These are phyloP conservation scores for Pilaira anomala DNA, from an alignment of 192 early-diverging fungal genomes.

Conservation along the genomic window DNA sequence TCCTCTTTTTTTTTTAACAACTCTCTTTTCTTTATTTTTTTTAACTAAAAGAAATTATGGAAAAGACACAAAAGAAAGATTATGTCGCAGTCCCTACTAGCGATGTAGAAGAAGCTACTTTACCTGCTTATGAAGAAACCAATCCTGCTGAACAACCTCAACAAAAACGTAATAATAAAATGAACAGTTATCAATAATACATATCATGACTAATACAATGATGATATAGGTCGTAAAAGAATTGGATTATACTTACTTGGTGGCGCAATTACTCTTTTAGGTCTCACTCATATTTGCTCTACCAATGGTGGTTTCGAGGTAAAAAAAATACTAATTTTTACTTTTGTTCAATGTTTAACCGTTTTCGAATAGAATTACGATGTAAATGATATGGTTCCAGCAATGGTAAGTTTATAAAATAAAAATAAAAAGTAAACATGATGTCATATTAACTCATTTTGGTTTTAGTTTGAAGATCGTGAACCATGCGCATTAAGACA, in stretches of 20 bases:
- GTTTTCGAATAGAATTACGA: no score
- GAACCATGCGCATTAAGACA: background rate
- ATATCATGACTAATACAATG: background rate
- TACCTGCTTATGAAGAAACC: constrained; percentile 3
- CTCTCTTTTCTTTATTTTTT: background rate
- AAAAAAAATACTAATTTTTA: no score
- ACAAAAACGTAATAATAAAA: background rate
- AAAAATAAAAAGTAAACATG: background rate
- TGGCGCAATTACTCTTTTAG: constrained; percentile 7
- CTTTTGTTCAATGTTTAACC: no score
- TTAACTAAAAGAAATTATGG: background rate
- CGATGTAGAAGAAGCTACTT: background rate
- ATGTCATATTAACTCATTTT: background rate
- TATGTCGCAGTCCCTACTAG: constrained; percentile 7
- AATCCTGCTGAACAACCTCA: background rate
- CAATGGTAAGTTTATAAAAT: background rate
- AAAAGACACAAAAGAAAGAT: constrained; percentile 3
- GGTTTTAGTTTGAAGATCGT: no score
- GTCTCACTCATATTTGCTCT: background rate
- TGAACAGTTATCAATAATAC: no score
- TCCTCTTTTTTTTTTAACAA: background rate
- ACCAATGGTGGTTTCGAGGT: no score
- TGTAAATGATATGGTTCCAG: background rate
- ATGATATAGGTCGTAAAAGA: background rate
- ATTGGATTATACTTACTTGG: constrained; percentile 8